Evolutionary conservation across 1,139 yeast species (phyloP).

Genomic region (Kurtzmaniella quercitrusa): DNA sequence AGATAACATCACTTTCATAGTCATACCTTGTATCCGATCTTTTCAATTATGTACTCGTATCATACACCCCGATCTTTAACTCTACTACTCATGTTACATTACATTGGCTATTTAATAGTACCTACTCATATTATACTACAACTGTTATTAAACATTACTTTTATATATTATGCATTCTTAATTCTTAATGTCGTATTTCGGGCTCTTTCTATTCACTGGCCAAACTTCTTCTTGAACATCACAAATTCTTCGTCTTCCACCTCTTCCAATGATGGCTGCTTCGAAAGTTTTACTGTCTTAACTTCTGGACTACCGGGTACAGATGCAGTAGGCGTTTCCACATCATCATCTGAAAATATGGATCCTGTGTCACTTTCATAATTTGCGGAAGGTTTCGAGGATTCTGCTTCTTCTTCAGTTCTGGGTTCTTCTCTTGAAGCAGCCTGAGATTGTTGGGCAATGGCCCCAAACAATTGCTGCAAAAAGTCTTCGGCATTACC

Average conservation of each 20-base stretch:
- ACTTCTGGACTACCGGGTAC: slow-evolving; percentile 9
- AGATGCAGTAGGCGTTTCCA: slow-evolving; percentile 7
- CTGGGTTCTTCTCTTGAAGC: background rate
- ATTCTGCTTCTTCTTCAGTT: slow-evolving; percentile 4
- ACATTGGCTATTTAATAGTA: too few species aligned
- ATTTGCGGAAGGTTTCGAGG: too few species aligned
- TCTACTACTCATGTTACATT: too few species aligned
- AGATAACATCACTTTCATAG: too few species aligned
- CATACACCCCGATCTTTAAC: too few species aligned
- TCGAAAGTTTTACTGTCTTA: slow-evolving; percentile 9
- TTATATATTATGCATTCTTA: too few species aligned
- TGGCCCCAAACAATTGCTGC: slow-evolving; percentile 16
- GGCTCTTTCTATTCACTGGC: too few species aligned
- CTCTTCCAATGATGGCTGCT: slow-evolving; percentile 32
- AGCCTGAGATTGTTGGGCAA: slow-evolving; percentile 4
- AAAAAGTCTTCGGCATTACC: slow-evolving; percentile 13
- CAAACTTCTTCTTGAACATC: slow-evolving; percentile 37
- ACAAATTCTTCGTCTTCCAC: slow-evolving; percentile 46
- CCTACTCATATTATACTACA: too few species aligned
- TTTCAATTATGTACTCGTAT: too few species aligned
- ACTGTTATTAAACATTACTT: too few species aligned
- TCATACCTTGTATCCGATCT: too few species aligned
- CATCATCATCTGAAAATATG: slow-evolving; percentile 19
- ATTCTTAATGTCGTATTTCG: too few species aligned
- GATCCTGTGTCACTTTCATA: slow-evolving; percentile 19